Base-by-base conservation (phyloP, 192 early-diverging fungal species). In the Coemansia sp. region DNA sequence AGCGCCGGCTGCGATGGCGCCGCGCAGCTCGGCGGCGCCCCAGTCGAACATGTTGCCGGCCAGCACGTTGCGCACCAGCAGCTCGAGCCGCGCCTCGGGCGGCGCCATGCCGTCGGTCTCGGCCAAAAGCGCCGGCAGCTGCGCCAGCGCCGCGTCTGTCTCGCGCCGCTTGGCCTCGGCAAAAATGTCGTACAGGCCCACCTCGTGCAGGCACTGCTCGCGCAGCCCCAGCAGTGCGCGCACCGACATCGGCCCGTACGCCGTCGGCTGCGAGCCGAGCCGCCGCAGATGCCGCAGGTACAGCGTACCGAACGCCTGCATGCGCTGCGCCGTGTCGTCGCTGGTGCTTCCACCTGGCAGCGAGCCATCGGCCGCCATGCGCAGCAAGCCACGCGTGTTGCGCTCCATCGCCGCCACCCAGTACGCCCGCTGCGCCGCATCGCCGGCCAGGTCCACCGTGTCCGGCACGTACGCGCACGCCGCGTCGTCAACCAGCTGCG, bases 11-110 rank as follows among this genome's bases (percentile, higher is more conserved):
- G 66, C 69, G 24, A 92, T 59, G 78, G 82, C 64, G 37, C 82
- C 78, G 14, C 83, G 79, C 37, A 93, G 73, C 25, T 72, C 66
- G 23, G 78, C 69, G 1, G 87, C 81, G 3, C 90, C 84, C 90
- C 91, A 93, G 72, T 93, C 90, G 49, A 86, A 92, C 90, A 92
- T 92, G 67, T 93, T 93, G 19, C 90, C 88, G 9, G 89, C 87
- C 50, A 92, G 62, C 21, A 89, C 80, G 61, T 93, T 89, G 24
- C 81, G 78, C 48, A 90, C 49, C 39, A 92, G 60, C 39, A 61
- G 37, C 18, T 61, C 71, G 34, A 89, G 21, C 37, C 61, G 57
- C 15, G 59, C 63, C 10, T 24, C 27, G 14, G 27, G 37, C n/a
- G 41, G 80, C 68, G 2, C 17, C 12, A 9, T 86, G 27, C 17